Conservation (phyloP, 345 rosid species). For the Boechera divaricarpa region DNA sequence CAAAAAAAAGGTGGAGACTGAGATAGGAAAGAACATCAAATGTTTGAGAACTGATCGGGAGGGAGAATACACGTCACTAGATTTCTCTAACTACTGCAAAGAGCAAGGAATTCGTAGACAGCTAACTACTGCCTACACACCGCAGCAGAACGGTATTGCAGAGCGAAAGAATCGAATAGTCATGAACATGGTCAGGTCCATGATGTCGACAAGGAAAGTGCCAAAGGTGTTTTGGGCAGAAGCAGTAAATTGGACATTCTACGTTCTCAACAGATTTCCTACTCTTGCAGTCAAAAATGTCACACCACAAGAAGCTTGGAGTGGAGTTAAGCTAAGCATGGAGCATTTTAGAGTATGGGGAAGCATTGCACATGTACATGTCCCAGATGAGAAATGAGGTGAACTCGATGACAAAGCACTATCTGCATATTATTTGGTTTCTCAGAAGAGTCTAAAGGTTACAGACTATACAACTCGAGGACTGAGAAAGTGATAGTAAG, state of each 20-base stretch:
- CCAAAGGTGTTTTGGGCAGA: neutral
- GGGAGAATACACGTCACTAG: neutral
- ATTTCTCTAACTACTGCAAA: neutral
- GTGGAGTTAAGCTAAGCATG: neutral
- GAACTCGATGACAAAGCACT: neutral
- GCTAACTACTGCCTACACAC: neutral
- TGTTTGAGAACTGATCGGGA: neutral
- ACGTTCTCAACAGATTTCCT: neutral
- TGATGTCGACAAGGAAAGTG: rapidly evolving
- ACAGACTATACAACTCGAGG: neutral
- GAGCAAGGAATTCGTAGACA: neutral
- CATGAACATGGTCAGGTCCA: neutral
- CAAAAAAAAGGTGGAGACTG: too few species aligned
- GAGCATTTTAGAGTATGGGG: neutral
- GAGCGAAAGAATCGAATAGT: neutral
- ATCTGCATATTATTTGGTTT: neutral
- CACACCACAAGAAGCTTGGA: neutral
- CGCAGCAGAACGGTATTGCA: neutral
- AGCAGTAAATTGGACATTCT: rapidly evolving
- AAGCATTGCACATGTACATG: rapidly evolving
- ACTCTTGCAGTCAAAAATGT: rapidly evolving
- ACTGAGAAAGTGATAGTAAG: neutral
- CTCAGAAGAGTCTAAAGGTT: neutral
- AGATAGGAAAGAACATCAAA: too few species aligned
- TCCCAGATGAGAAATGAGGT: neutral